A percentile compares a stretch with the other conserved stretches of the same genome.
phyloP scores from a whole-genome alignment of 306 rosid species.

The Betula pendula region DNA sequence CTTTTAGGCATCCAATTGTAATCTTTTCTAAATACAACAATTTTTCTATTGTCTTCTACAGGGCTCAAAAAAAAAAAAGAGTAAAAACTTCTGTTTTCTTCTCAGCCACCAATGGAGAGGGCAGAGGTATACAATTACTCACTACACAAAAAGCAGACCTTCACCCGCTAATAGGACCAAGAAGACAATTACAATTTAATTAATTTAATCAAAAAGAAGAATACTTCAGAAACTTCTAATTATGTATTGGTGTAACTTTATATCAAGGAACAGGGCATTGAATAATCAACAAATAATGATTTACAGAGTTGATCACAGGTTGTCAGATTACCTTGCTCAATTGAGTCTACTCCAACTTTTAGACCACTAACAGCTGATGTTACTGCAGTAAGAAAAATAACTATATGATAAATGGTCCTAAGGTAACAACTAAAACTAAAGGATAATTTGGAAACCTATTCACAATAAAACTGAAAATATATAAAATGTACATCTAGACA shows the following conservation, averaged over 20 bases:
- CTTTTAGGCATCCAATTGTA: not conserved
- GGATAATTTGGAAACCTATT: not conserved
- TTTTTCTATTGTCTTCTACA: not conserved
- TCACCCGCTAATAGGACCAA: not conserved
- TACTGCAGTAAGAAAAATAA: slow-evolving; percentile 54
- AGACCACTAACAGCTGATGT: slow-evolving; percentile 91
- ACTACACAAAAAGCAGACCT: not conserved
- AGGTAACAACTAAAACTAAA: not conserved
- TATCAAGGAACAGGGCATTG: slow-evolving; percentile 12
- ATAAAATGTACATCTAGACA: not conserved
- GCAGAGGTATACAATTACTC: not conserved
- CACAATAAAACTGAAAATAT: slow-evolving; percentile 1
- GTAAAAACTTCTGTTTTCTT: not conserved
- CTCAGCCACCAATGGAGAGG: not conserved
- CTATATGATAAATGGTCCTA: not conserved
- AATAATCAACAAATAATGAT: slow-evolving; percentile 5
- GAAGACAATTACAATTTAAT: not conserved
- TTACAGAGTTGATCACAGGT: slow-evolving; percentile 17
- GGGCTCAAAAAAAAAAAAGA: not conserved
- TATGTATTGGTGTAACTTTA: not conserved
- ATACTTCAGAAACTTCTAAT: not conserved
- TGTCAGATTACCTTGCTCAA: slow-evolving; percentile 63
- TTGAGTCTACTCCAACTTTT: slow-evolving; percentile 71
- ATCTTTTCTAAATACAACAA: not conserved
- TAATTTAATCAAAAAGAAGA: not conserved